Evolutionary conservation across 2,329 filamentous ascomycete genomes (phyloP), one percentile per base, ranked within the genome.

Genomic region (Ophiocordyceps camponoti-saundersi): DNA sequence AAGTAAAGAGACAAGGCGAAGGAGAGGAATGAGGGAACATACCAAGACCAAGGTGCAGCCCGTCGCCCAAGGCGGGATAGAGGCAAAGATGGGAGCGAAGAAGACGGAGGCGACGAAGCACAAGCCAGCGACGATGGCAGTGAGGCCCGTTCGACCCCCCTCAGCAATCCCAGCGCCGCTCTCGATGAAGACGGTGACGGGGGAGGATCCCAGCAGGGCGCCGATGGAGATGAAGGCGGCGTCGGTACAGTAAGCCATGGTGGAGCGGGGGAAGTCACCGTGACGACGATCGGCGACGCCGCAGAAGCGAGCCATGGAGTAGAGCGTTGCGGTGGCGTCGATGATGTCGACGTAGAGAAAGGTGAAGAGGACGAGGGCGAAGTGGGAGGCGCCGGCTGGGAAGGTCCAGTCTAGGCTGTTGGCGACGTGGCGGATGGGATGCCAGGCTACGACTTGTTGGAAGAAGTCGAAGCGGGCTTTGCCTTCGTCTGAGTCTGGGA

Each of bases 281-380:
- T 86, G 92, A 45, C 78, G 73, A 54, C 85, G 82, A 54, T 94
- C 84, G 57, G 93, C 81, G 48, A 84, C 77, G 42, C 84, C 79
- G 53, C 81, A 82, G 62, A 90, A 92, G 29, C 82, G 80, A 18
- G 87, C 87, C 86, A 94, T 93, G 20, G 84, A 85, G 66, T 93
- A 94, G 49, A 93, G 68, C 1, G 86, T 93, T 55, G 85, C 87
- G 0, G 87, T 94, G 53, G 79, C 81, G 62, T 93, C 87, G 42
- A 94, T 76, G 50, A 94, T 90, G 57, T 94, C 87, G 53, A 93
- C 86, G 57, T 94, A 93, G 21, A 93, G 71, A 66, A 94, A 93
- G 2, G 87, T 93, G 61, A 93, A 80, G 52, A 93, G 78, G 0
- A 87, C 86, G 45, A 92, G 71, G 26, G 82, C 84, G 57, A 93